Evolutionary conservation across 768 basidiomycete species (phyloP).

Genomic region (Antrodiella citrinella): DNA sequence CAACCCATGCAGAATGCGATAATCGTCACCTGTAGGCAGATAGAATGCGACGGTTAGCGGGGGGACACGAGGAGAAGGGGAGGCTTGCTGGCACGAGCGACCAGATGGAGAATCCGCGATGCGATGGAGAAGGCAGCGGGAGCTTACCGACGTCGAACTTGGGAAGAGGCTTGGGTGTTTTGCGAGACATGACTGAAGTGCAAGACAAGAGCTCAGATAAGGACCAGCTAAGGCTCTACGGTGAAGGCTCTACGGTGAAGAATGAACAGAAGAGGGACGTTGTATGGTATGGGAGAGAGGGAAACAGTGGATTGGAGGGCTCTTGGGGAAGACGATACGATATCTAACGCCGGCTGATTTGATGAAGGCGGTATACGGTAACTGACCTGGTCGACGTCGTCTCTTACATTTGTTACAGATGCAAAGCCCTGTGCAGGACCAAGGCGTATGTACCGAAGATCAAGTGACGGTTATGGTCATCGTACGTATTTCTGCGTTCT

Average conservation of each 20-base stretch:
- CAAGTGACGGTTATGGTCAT: no score
- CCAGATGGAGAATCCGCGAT: background rate
- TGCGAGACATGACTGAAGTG: constrained; percentile 36
- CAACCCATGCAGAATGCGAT: constrained; percentile 64
- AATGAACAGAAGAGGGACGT: background rate
- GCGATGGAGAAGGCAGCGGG: background rate
- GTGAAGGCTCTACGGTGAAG: background rate
- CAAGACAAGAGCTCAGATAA: background rate
- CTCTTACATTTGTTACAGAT: background rate
- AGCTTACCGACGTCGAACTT: constrained; percentile 62
- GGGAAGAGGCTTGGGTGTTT: constrained; percentile 56
- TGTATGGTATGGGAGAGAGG: background rate
- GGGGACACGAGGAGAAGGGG: background rate
- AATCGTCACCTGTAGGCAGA: constrained; percentile 51
- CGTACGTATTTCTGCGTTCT: no score
- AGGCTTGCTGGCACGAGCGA: background rate
- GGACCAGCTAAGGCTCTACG: background rate
- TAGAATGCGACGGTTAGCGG: background rate
- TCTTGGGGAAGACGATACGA: background rate
- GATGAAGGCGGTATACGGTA: background rate
- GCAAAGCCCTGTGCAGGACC: background rate
- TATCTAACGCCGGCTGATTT: background rate
- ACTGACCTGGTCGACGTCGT: no score
- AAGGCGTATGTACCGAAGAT: no score
- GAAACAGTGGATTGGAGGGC: no score